Conservation (phyloP, 257 asterid genomes). For the Penstemon barbatus region DNA sequence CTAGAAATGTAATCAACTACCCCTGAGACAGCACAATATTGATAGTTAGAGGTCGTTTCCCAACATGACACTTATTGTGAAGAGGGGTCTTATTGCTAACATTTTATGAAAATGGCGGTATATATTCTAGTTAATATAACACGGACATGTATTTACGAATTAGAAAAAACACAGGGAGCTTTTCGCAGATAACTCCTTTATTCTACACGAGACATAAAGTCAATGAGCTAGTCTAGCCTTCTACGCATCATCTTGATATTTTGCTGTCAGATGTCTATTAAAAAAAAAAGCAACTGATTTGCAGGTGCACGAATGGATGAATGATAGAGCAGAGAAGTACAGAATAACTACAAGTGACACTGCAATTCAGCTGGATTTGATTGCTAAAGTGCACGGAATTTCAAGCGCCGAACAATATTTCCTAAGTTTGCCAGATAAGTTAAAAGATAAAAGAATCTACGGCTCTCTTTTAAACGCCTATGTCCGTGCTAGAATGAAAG, state of each 20-base stretch:
- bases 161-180: no score
- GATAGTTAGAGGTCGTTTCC: no score
- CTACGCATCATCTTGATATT: conserved; percentile 12
- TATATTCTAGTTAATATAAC: no score
- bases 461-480: conserved; percentile 86
- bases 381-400: conserved; percentile 79
- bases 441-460: conserved; percentile 74
- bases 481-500: conserved; percentile 60
- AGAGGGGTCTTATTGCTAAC: no score
- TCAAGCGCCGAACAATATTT: conserved; percentile 80
- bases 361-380: conserved; percentile 87
- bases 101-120: no score
- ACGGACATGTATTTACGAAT: no score
- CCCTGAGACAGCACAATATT: no score
- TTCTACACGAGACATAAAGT: not conserved
- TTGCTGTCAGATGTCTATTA: conserved; percentile 13
- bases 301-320: conserved; percentile 93
- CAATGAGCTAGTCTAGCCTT: conserved; percentile 4
- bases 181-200: not conserved
- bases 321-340: conserved; percentile 65
- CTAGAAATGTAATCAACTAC: no score
- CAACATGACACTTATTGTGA: no score
- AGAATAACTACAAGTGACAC: conserved; percentile 72
- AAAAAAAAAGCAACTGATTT: not conserved
- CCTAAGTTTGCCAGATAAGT: conserved; percentile 53